Conservation (phyloP, 352 stramenopile species). For the Peronospora belbahrii region DNA sequence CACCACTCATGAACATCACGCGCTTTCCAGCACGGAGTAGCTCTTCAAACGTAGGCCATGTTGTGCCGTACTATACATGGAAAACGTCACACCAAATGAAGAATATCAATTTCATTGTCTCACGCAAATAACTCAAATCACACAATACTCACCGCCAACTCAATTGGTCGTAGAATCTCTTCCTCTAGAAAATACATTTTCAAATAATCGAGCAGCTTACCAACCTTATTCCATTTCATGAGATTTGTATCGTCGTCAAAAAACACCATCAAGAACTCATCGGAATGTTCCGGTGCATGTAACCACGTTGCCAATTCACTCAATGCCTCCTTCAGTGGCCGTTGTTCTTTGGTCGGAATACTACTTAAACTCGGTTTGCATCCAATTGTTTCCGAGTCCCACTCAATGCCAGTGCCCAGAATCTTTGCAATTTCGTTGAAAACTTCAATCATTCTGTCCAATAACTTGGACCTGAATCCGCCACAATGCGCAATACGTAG, state of each 20-base stretch:
- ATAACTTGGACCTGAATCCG: slow-evolving; percentile 41
- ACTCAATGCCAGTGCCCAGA: slow-evolving; percentile 38
- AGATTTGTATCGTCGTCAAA: slow-evolving; percentile 76
- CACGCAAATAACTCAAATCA: background rate
- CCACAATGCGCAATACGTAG: slow-evolving; percentile 77
- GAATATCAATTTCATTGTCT: background rate
- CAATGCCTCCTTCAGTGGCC: slow-evolving; percentile 41
- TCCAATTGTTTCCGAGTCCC: slow-evolving; percentile 52
- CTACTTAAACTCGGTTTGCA: slow-evolving; percentile 75
- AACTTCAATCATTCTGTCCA: slow-evolving; percentile 53
- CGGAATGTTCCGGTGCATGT: slow-evolving; percentile 38
- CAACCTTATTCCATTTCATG: slow-evolving; percentile 75
- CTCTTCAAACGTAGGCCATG: slow-evolving; percentile 63
- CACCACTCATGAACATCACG: slow-evolving; percentile 71
- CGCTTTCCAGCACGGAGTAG: slow-evolving; percentile 54
- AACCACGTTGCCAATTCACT: slow-evolving; percentile 58
- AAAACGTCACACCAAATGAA: background rate
- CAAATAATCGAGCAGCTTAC: slow-evolving; percentile 53
- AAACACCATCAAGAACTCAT: slow-evolving; percentile 76
- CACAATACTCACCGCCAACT: slow-evolving; percentile 37
- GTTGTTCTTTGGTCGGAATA: slow-evolving; percentile 61
- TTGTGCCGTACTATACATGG: slow-evolving; percentile 27
- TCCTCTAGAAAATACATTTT: slow-evolving; percentile 47
- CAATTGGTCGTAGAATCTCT: slow-evolving; percentile 58
- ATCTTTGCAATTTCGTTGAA: slow-evolving; percentile 50